Percentiles rank a stretch among this genome's conserved stretches.
These are phyloP conservation scores for Fragilariopsis cylindrus DNA, from an alignment of 108 stramenopile genomes.

Conservation along the genomic window DNA sequence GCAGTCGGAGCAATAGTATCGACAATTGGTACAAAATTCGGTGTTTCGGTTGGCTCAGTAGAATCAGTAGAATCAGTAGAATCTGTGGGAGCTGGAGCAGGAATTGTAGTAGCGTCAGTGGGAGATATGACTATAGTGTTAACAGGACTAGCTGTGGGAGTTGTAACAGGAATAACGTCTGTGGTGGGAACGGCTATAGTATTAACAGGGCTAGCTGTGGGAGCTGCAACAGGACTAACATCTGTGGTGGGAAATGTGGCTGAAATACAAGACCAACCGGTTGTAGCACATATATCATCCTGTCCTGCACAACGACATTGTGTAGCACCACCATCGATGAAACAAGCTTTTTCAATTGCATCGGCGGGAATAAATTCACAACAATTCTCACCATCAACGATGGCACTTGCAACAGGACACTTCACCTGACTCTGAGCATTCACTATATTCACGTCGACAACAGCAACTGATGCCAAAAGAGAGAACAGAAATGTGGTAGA, in stretches of 20 bases:
- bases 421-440: background rate
- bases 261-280: background rate
- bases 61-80: no score
- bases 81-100: no score
- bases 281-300: background rate
- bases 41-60: no score
- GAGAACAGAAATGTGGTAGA: no score
- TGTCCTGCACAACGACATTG: slow-evolving; percentile 4
- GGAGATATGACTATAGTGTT: no score
- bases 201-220: background rate
- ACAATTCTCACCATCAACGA: slow-evolving; percentile 8
- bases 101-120: no score
- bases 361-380: background rate
- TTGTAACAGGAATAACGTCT: background rate
- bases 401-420: background rate
- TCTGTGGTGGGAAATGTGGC: background rate
- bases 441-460: background rate
- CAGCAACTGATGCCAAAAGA: background rate
- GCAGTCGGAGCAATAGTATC: no score
- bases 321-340: background rate
- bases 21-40: no score
- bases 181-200: background rate
- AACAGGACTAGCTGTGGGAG: background rate
- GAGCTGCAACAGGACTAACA: background rate
- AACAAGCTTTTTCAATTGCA: background rate